Evolutionary conservation across 192 early-diverging fungal species (phyloP), one percentile per base, ranked within the genome.

Genomic region (Globomyces pollinis-pini): DNA sequence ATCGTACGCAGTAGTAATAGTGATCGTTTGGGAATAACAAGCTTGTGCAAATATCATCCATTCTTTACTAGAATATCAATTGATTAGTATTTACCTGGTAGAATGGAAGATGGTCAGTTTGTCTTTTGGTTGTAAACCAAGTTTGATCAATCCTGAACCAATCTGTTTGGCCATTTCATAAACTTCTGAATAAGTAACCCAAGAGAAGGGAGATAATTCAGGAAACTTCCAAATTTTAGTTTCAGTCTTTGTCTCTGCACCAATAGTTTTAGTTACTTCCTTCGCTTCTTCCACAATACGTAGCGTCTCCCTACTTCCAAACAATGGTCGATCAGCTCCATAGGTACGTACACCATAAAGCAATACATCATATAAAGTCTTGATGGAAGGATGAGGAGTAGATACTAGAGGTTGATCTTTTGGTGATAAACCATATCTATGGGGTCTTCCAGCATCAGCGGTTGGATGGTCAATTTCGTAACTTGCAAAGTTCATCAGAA

Each of bases 141-240:
- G 77, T 33, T 86, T 66, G 44, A 64, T 59, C 5, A 97, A 69
- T 39, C 90, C 90, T 21, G 80, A 68, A 16, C 91, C 88, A 54
- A 92, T 71, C 26, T 72, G 62, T 18, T 69, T 57, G 5, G 75
- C 61, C 26, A 67, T 60, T 24, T 78, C 62, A 57, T 68, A 39
- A 23, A 49, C 86, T 42, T 94, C 83, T 20, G 63, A 66, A 52
- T 86, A 92, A 41, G 82, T 90, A 60, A 91, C 65, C 84, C 89
- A 98, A 59, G 78, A 57, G 78, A 86, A 95, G 9, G 60, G 70
- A 13, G 85, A 81, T 50, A 94, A 74, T 68, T 85, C 77, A 65
- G 88, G 87, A 64, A 80, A 90, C 56, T 79, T 87, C 91, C 90
- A 91, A 24, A 47, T 84, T 68, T 96, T 96, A 53, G 68, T 84